Evolutionary conservation across 2,329 filamentous ascomycete genomes (phyloP), one percentile per base, ranked within the genome.

Genomic region (Fusarium citri): DNA sequence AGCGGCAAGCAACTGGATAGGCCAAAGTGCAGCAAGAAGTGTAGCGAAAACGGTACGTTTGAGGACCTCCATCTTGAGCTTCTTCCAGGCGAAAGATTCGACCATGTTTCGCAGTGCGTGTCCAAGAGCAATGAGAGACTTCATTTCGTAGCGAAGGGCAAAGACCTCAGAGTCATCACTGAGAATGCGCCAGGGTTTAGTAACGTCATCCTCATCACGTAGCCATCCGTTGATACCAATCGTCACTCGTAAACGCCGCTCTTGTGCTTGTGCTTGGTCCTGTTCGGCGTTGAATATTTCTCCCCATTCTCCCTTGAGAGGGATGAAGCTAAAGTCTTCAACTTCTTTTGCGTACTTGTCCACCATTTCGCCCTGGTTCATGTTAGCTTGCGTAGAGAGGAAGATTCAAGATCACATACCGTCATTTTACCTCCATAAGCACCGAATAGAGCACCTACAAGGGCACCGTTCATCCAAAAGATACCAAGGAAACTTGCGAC

Each of bases 151-250:
- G 6, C 93, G 88, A 8, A 97, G 82, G 2, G 93, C 94, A 76
- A 97, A 97, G 0, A 92, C 89, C 78, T 97, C 94, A 2, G 91
- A 87, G 66, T 92, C 87, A 31, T 87, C 82, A 5, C 89, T 88
- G 15, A 97, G 84, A 30, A 91, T 89, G 31, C 88, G 87, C 94
- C 94, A 98, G 0, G 94, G 94, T 66, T 88, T 87, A 8, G 91
- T 87, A 26, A 97, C 88, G 72, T 97, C 93, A 30, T 91, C 87
- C 69, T 92, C 88, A 10, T 88, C 85, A 4, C 87, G 91, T 15
- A 97, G 84, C 94, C 94, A 97, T 37, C 94, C 94, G 64, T 93
- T 95, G 68, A 97, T 89, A 11, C 93, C 93, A 61, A 98, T 93
- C 0, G 92, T 94, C 5, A 98, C 90, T 14, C 94, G 88, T 6